phyloP scores from a whole-genome alignment of 1,284 basidiomycete genomes.

The Paramarasmius palmivorus region DNA sequence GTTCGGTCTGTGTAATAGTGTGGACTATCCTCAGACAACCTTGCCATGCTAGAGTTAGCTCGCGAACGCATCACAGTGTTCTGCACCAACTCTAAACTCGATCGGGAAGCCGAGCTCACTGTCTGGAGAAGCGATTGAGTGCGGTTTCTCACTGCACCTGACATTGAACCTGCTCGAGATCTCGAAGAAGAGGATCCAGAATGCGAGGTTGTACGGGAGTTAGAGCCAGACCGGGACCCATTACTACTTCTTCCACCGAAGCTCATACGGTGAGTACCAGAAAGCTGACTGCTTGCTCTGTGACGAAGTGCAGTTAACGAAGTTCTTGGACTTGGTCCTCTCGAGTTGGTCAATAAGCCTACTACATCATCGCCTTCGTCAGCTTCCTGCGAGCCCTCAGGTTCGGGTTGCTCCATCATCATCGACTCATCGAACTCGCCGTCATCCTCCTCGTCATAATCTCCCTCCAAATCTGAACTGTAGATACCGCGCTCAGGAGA shows the following conservation, averaged over 20 bases:
- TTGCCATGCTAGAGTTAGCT: conserved; percentile 60
- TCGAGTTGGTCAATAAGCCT: conserved; percentile 52
- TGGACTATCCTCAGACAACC: conserved; percentile 51
- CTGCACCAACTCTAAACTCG: conserved; percentile 59
- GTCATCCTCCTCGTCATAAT: conserved; percentile 36
- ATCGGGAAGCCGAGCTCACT: conserved; percentile 59
- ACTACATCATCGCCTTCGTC: conserved; percentile 72
- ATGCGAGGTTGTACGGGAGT: conserved; percentile 52
- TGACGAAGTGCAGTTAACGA: conserved; percentile 53
- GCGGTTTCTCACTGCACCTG: conserved; percentile 29
- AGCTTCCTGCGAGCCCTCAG: conserved; percentile 55
- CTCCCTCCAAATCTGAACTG: conserved; percentile 31
- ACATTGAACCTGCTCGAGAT: neutral
- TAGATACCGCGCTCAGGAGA: conserved; percentile 33
- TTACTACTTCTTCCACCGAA: conserved; percentile 25
- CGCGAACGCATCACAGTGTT: conserved; percentile 38
- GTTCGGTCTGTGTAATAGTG: conserved; percentile 35
- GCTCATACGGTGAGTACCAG: conserved; percentile 23
- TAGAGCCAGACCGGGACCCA: conserved; percentile 26
- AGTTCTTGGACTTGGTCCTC: conserved; percentile 51
- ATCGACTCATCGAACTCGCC: conserved; percentile 41
- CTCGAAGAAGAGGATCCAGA: conserved; percentile 32
- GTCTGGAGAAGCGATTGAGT: conserved; percentile 66
- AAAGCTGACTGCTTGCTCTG: conserved; percentile 36
- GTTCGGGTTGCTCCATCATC: conserved; percentile 52